Evolutionary conservation across 345 rosid species (phyloP).

Genomic region (Microcos paniculata): DNA sequence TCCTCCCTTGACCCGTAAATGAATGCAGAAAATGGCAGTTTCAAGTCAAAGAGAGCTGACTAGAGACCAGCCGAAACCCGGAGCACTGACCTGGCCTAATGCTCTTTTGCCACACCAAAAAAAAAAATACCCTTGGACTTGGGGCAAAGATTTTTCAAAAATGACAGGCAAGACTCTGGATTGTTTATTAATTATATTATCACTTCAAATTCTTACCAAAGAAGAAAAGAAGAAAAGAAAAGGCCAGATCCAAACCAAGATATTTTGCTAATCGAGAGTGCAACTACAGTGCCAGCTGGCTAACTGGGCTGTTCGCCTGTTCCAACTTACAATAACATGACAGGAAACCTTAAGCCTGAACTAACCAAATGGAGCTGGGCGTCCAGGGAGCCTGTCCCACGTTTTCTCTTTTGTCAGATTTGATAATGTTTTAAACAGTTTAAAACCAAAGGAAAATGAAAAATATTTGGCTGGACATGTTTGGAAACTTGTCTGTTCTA

Average conservation of each 20-base stretch:
- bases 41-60: background rate
- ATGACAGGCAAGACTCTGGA: background rate
- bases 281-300: background rate
- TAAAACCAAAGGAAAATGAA: background rate
- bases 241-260: background rate
- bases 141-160: background rate
- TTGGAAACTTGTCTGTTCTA: background rate
- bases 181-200: too few species aligned
- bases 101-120: background rate
- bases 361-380: background rate
- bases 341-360: slow-evolving; percentile 2
- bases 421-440: background rate
- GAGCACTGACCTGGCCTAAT: background rate
- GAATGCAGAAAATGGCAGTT: background rate
- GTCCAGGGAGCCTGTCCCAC: background rate
- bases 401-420: background rate
- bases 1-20: background rate
- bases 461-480: background rate
- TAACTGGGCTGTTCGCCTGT: background rate
- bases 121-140: background rate
- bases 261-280: background rate
- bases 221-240: background rate
- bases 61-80: background rate
- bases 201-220: background rate
- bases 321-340: background rate